Evolutionary conservation across 331 rosid species (phyloP), one percentile per base, ranked within the genome.

Genomic region (Telfairia occidentalis): DNA sequence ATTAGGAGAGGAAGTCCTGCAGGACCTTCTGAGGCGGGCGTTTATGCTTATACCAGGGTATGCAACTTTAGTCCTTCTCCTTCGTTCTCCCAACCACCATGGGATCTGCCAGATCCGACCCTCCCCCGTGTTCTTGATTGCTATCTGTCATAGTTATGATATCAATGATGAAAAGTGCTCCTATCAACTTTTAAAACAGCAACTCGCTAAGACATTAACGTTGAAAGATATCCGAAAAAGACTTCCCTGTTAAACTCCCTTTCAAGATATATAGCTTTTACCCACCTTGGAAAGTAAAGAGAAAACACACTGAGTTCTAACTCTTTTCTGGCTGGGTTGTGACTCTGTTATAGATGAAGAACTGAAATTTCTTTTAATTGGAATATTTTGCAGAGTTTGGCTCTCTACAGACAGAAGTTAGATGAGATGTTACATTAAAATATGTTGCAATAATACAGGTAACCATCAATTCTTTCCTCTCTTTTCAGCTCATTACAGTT

Each of bases 1-100:
- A 85, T 85, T n/a, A 83, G 99, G 82, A 92, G 99, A 81, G 99
- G 99, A 78, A 92, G 99, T 82, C 99, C 99, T 24, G 75, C 89
- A 0, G 90, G 83, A 74, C 99, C 99, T 72, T 73, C 93, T 5
- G 99, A 95, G 86, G 93, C 99, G 60, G 97, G 99, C 43, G 97
- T 92, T 84, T 95, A 95, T 67, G 99, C 99, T 42, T 92, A 87
- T 79, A 90, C 97, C 46, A 90, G 82, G 94, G 99, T 92, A 86
- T 35, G 82, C 30, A 58, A 53, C 76, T 76, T 78, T 66, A 60
- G 10, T 1, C 67, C 57, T 49, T 23, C 38, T 45, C 34, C 38
- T 34, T 67, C 5, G 4, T 46, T 18, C 71, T 67, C 1, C 0
- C 54, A 0, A 63, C 28, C 71, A 63, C 46, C 71, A 63, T 1